These are phyloP conservation scores for Scalesia atractyloides DNA, from an alignment of 129 eudicot genomes.

Conservation along the genomic window DNA sequence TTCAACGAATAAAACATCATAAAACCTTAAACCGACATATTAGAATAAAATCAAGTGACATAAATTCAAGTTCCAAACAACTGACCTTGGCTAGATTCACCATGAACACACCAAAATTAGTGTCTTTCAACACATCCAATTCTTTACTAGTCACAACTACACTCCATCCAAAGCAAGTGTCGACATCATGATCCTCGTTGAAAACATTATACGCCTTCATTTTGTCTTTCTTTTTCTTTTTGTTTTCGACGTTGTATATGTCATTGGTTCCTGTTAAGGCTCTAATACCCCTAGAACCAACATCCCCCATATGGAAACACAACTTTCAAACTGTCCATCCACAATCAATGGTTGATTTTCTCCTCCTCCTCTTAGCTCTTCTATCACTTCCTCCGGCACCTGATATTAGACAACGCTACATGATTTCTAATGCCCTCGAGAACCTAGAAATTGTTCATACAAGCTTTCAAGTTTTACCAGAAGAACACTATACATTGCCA, in stretches of 20 bases:
- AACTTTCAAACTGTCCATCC: constrained; percentile 35
- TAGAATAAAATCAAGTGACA: not conserved
- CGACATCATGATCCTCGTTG: constrained; percentile 46
- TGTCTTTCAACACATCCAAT: constrained; percentile 39
- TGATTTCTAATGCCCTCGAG: too few species aligned
- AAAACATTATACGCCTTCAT: constrained; percentile 45
- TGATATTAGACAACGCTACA: constrained; percentile 11
- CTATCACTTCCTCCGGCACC: constrained; percentile 65
- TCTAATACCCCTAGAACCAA: constrained; percentile 35
- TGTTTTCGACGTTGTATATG: constrained; percentile 35
- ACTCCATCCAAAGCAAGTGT: constrained; percentile 75
- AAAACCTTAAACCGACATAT: not conserved
- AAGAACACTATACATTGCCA: too few species aligned
- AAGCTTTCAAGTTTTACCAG: not conserved
- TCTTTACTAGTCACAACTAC: constrained; percentile 46
- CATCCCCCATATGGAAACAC: constrained; percentile 38
- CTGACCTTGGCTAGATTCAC: constrained; percentile 64
- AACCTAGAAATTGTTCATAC: not conserved
- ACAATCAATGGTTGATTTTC: constrained; percentile 52
- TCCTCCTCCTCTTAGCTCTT: constrained; percentile 51
- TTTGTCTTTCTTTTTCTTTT: constrained; percentile 10
- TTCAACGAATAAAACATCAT: not conserved
- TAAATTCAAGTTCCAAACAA: not conserved
- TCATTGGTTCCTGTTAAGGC: constrained; percentile 35
- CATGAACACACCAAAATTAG: constrained; percentile 70